Base-by-base conservation (phyloP, 225 moss, liverwort and hornwort genomes). In the Antitrichia curtipendula region DNA sequence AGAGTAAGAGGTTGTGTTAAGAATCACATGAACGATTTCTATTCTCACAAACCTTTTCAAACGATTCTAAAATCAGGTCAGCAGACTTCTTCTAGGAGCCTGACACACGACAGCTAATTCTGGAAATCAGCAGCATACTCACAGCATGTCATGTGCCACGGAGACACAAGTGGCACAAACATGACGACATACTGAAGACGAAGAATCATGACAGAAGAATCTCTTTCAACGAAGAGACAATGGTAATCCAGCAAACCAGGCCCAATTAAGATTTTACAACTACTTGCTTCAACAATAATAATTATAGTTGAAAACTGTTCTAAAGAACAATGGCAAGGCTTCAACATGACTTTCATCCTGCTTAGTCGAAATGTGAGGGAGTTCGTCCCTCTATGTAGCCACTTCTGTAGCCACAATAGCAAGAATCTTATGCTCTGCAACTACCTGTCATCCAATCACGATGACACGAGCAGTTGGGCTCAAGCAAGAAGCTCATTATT, bases 371-470 rank as follows among this genome's bases (percentile, higher is more conserved):
- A 68, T 24, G 77, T 20, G 19, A 60, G 76, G 85, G 85, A 70
- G n/a, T 62, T 82, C 70, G 24, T 69, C 82, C 78, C 83, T 72
- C 57, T 23, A 54, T 31, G 74, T 56, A 78, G 66, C 88, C 74
- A 60, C 68, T 82, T 70, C 53, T 68, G 68, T 75, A 56, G 64
- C 77, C 45, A 92, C 85, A 69, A 23, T 62, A 77, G 64, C 82
- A 87, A 84, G 72, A 88, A 82, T 57, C 75, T 85, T 52, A 80
- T 59, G 66, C 74, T 86, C 45, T 40, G 72, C 73, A 83, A 49
- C 72, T 80, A 50, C 75, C 41, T 56, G 89, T 90, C 89, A 89
- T 82, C 73, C 63, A 87, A 86, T 88, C 84, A 82, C 41, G 75
- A 88, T 86, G 84, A 80, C 64, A 69, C 40, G 61, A 77, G 66